Evolutionary conservation across 495 filamentous ascomycete genomes (phyloP).

Genomic region (Neurospora discreta): DNA sequence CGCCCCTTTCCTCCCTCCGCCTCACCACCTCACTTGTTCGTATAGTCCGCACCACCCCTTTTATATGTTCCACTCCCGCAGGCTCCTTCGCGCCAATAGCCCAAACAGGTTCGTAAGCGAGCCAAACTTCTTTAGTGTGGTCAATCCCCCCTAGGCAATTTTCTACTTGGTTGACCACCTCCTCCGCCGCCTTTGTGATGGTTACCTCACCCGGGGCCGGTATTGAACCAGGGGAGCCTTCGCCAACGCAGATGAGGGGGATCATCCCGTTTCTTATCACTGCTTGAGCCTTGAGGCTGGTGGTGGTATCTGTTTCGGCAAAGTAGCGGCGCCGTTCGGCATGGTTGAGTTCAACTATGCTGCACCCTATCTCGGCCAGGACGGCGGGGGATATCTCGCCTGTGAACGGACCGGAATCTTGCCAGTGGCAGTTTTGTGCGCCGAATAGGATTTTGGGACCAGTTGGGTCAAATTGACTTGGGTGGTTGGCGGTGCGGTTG

Average conservation of each 20-base stretch:
- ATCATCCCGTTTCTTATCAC: constrained; percentile 56
- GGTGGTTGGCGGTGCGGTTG: constrained; percentile 28
- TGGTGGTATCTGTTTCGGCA: constrained; percentile 54
- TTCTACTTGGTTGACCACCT: constrained; percentile 54
- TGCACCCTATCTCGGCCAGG: constrained; percentile 51
- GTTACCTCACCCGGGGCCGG: constrained; percentile 5
- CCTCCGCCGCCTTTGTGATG: constrained; percentile 46
- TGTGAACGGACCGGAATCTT: constrained; percentile 59
- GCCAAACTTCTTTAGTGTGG: constrained; percentile 52
- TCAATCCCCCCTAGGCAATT: constrained; percentile 48
- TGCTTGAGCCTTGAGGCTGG: constrained; percentile 56
- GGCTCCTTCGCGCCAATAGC: constrained; percentile 67
- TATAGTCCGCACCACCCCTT: constrained; percentile 53
- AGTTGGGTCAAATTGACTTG: not conserved
- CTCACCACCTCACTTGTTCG: constrained; percentile 32
- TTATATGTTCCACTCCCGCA: constrained; percentile 62
- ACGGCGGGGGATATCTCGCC: constrained; percentile 63
- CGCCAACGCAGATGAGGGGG: constrained; percentile 73
- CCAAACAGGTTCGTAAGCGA: constrained; percentile 88
- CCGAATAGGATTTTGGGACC: constrained; percentile 41
- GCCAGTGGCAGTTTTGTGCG: constrained; percentile 63
- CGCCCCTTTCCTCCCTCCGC: constrained; percentile 33
- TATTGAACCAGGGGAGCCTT: constrained; percentile 22
- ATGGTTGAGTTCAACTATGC: constrained; percentile 67
- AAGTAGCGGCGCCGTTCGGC: constrained; percentile 63